Conservation (phyloP, 305 asterid genomes). For the Ilex paraguariensis region DNA sequence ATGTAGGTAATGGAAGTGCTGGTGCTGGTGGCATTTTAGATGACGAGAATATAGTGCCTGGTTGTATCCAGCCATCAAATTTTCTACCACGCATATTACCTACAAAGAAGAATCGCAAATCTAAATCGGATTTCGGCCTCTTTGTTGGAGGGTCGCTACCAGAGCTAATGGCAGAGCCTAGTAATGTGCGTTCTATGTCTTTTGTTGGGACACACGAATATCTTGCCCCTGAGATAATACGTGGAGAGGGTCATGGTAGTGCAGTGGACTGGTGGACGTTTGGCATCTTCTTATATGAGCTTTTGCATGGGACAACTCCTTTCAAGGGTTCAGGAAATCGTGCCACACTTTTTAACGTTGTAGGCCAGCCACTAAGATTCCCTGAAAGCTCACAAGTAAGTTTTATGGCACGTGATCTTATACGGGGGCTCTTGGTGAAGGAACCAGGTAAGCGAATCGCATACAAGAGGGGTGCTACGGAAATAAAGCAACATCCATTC, state of each 20-base stretch:
- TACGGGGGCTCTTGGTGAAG: constrained; percentile 69
- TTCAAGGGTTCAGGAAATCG: constrained; percentile 82
- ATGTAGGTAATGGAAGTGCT: constrained; percentile 21
- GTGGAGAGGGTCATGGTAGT: constrained; percentile 91
- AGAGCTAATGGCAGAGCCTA: constrained; percentile 92
- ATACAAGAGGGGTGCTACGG: constrained; percentile 83
- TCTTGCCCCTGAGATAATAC: constrained; percentile 85
- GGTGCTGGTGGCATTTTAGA: constrained; percentile 42
- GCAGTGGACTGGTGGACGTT: constrained; percentile 99
- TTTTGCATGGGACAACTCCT: constrained; percentile 79
- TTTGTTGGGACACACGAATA: constrained; percentile 92
- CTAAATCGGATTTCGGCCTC: constrained; percentile 88
- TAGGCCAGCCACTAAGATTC: constrained; percentile 72
- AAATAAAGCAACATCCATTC: constrained; percentile 83
- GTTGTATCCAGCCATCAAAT: constrained; percentile 66
- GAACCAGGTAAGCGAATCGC: constrained; percentile 86
- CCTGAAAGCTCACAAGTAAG: constrained; percentile 69
- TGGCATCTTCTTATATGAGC: constrained; percentile 85
- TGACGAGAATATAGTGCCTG: constrained; percentile 55
- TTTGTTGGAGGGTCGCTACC: constrained; percentile 52
- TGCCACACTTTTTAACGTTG: constrained; percentile 71
- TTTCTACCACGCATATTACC: constrained; percentile 84
- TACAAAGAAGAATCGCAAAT: constrained; percentile 65
- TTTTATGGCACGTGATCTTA: constrained; percentile 55
- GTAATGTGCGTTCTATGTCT: constrained; percentile 79